Evolutionary conservation across 495 filamentous ascomycete species (phyloP), one percentile per base, ranked within the genome.

Genomic region (Hyaloscypha bicolor): DNA sequence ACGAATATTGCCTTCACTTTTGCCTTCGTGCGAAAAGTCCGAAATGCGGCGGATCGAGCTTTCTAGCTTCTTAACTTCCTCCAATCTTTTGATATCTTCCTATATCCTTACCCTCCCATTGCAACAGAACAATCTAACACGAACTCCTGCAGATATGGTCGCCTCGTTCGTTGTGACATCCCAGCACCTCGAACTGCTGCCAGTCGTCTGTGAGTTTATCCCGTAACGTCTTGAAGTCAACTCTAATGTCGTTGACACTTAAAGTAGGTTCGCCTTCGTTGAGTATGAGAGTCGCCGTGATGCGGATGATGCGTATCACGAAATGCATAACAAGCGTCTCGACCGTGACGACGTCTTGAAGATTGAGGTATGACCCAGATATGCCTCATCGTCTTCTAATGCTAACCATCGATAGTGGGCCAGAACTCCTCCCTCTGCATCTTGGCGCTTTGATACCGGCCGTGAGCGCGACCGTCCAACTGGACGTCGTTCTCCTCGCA

Each of bases 301-400:
- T 85, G 93, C 95, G 55, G 95, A 99, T 81, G 95, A 99, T 85
- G 95, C 95, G 37, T 99, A 99, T 76, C 93, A 98, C 79, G 95
- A 99, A 79, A 98, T 99, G 96, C 95, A 99, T 78, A 97, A 97
- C 82, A 97, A 96, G 87, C 92, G 95, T 62, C 93, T 99, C 72
- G 94, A 93, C 53, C 91, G 94, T 62, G 95, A 99, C 77, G 95
- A 99, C 71, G 78, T 97, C 56, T 77, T 99, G 82, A 99, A 99
- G 81, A 98, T 99, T 71, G 95, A 99, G 86, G 95, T 97, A 81
- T 73, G 85, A 25, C 37, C 21, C 19, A 29, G 12, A 19, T 52
- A 6, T 22, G 9, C 22, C 29, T 9, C n/a, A 16, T 39, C 16
- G 6, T 12, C 22, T n/a, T 35, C 4, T 14, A 42, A 14, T 25